A percentile compares a stretch with the other conserved stretches of the same genome.
Conservation (phyloP, 208 protist species). For the Trypanosoma boissoni region DNA sequence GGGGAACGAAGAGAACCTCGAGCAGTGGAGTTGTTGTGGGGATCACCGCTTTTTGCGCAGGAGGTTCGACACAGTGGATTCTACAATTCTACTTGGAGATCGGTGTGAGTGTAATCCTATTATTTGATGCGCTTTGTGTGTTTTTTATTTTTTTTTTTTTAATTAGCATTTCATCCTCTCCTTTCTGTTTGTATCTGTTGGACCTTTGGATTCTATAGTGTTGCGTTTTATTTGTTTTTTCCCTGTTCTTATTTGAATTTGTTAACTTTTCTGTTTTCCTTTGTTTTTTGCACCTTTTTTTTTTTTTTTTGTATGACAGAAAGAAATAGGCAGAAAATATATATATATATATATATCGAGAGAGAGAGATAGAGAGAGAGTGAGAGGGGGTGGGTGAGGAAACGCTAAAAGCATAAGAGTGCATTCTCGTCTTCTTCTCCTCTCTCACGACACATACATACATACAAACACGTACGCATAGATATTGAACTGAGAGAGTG, state of each 20-base stretch:
- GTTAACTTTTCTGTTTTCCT: conserved; percentile 12
- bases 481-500: neutral
- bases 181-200: neutral
- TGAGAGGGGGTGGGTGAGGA: no score
- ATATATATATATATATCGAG: no score
- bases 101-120: no score
- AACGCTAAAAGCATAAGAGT: no score
- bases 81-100: no score
- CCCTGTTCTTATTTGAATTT: conserved; percentile 4
- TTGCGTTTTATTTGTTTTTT: no score
- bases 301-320: conserved; percentile 4
- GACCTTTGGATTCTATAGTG: no score
- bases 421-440: no score
- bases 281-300: conserved; percentile 17
- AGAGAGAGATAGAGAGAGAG: no score
- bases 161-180: neutral
- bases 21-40: conserved; percentile 49
- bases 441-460: no score
- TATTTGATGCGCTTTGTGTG: no score
- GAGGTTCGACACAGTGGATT: conserved; percentile 26
- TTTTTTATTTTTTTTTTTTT: conserved; percentile 5
- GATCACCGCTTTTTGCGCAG: conserved; percentile 44
- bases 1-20: conserved; percentile 10
- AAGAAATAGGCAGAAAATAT: neutral
- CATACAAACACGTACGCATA: no score